Evolutionary conservation across 148 eudicot species (phyloP).

Genomic region (Bassia scoparia): DNA sequence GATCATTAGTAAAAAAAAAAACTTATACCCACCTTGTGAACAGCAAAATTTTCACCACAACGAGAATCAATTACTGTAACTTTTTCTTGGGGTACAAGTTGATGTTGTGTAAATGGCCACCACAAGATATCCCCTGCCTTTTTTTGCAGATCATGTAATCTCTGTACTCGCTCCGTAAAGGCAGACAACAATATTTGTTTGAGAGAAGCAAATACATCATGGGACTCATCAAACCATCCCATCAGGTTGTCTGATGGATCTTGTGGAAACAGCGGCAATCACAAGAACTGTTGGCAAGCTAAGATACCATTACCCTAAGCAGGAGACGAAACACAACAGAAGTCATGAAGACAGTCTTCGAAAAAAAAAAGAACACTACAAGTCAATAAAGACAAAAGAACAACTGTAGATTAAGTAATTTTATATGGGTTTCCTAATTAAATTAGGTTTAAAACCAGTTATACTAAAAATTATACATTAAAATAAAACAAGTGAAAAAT

Average conservation of each 20-base stretch:
- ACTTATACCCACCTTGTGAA: constrained; percentile 58
- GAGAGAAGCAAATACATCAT: constrained; percentile 52
- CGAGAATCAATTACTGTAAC: constrained; percentile 95
- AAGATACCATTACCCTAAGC: constrained; percentile 22
- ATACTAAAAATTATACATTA: no score
- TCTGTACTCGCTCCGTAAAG: constrained; percentile 54
- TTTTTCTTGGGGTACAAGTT: constrained; percentile 66
- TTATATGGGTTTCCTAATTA: no score
- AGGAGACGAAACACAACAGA: background rate
- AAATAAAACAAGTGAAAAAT: no score
- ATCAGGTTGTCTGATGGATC: constrained; percentile 76
- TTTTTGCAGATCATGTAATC: constrained; percentile 65
- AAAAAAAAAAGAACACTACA: no score
- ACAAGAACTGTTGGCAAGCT: constrained; percentile 87
- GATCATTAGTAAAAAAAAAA: constrained; percentile 7
- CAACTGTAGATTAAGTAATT: no score
- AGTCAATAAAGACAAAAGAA: no score
- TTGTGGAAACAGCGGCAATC: constrained; percentile 80
- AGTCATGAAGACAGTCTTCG: no score
- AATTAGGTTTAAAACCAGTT: no score
- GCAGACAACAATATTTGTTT: constrained; percentile 58
- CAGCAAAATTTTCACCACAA: constrained; percentile 80
- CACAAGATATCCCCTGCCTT: constrained; percentile 72
- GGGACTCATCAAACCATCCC: constrained; percentile 71
- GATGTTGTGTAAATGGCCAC: constrained; percentile 99